Evolutionary conservation across 2,329 filamentous ascomycete species (phyloP).

Genomic region (Alternaria atra): DNA sequence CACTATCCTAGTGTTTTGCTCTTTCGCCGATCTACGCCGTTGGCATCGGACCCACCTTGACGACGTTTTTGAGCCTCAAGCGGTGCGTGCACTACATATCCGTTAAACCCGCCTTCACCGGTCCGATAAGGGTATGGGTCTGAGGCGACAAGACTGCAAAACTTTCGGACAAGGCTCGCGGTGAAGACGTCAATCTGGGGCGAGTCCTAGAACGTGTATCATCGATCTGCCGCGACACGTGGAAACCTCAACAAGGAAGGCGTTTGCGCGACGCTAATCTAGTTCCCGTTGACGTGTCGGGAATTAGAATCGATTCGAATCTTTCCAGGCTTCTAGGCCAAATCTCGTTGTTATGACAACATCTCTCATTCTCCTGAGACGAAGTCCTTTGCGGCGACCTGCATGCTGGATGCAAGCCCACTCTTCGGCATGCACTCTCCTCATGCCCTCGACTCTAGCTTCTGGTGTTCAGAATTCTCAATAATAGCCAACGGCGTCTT

Average conservation of each 20-base stretch:
- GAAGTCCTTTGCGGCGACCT: background rate
- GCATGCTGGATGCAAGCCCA: background rate
- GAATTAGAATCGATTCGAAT: slow-evolving; percentile 7
- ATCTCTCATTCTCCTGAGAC: background rate
- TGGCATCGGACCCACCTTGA: slow-evolving; percentile 23
- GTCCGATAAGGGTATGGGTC: slow-evolving; percentile 6
- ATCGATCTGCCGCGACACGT: slow-evolving; percentile 11
- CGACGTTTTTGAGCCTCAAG: slow-evolving; percentile 22
- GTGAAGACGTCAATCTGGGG: slow-evolving; percentile 14
- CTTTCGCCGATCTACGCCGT: slow-evolving; percentile 37
- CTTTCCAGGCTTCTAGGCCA: slow-evolving; percentile 2
- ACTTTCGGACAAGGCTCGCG: slow-evolving; percentile 16
- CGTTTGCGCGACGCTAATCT: background rate
- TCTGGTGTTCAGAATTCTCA: background rate
- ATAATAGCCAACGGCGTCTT: background rate
- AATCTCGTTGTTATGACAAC: background rate
- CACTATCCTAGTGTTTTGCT: slow-evolving; percentile 27
- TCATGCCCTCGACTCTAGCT: background rate
- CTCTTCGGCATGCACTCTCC: background rate
- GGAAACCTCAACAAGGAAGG: slow-evolving; percentile 4
- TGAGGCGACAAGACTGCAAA: slow-evolving; percentile 14
- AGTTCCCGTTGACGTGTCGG: slow-evolving; percentile 16
- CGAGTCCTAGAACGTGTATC: background rate
- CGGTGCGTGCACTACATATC: slow-evolving; percentile 7
- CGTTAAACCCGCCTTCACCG: slow-evolving; percentile 9